Evolutionary conservation across 2,329 filamentous ascomycete genomes (phyloP).

Genomic region (Talaromyces rugulosus): DNA sequence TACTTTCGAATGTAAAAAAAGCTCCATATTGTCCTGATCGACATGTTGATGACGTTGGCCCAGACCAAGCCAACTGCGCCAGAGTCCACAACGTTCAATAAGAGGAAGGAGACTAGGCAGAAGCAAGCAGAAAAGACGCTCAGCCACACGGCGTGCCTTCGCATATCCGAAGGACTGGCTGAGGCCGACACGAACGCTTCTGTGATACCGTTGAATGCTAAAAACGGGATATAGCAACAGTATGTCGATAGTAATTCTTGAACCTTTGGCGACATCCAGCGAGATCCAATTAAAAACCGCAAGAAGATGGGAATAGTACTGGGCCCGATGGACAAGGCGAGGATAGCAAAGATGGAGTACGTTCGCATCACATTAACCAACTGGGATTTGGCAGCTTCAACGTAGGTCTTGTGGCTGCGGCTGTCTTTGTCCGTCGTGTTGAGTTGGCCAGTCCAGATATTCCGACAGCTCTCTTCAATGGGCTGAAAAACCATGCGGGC

Average conservation of each 20-base stretch:
- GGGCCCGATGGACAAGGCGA: slow-evolving; percentile 68
- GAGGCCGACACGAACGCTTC: slow-evolving; percentile 92
- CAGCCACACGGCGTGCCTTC: slow-evolving; percentile 80
- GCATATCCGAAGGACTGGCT: slow-evolving; percentile 69
- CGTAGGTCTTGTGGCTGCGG: slow-evolving; percentile 12
- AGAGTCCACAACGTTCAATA: slow-evolving; percentile 63
- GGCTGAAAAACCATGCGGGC: slow-evolving; percentile 91
- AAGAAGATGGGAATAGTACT: slow-evolving; percentile 70
- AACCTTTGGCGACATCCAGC: slow-evolving; percentile 72
- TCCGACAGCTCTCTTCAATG: slow-evolving; percentile 87
- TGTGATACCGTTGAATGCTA: slow-evolving; percentile 85
- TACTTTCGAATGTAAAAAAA: slow-evolving; percentile 64
- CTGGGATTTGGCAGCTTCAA: slow-evolving; percentile 28
- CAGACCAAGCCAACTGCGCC: slow-evolving; percentile 78
- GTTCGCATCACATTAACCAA: slow-evolving; percentile 56
- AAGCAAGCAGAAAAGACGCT: slow-evolving; percentile 73
- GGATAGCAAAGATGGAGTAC: slow-evolving; percentile 69
- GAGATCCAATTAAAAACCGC: slow-evolving; percentile 67
- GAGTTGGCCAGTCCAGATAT: slow-evolving; percentile 80
- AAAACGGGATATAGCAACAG: slow-evolving; percentile 87
- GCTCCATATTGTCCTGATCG: slow-evolving; percentile 78
- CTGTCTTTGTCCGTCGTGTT: slow-evolving; percentile 30
- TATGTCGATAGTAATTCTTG: slow-evolving; percentile 72
- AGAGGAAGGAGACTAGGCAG: slow-evolving; percentile 67
- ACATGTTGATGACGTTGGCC: slow-evolving; percentile 90